Base-by-base conservation (phyloP, 2,329 filamentous ascomycete species). In the Xylariales sp. region DNA sequence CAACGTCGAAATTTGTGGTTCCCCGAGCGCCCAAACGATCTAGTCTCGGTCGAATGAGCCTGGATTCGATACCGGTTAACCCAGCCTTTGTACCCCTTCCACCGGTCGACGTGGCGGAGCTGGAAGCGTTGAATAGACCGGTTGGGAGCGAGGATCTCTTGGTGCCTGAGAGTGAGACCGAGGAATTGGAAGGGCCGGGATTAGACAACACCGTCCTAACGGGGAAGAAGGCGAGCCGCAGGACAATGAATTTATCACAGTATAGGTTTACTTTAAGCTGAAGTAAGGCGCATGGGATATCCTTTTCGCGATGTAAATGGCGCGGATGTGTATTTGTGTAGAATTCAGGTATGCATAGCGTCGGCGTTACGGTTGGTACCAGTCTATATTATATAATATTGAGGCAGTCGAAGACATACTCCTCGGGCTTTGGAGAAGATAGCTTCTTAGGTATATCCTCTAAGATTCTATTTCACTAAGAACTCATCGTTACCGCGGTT, bases 121-220 rank as follows among this genome's bases (percentile, higher is more conserved):
- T 88, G 3, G 84, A 84, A 71, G 83, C 84, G 1, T 75, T 88
- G 49, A 85, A 87, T 71, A 75, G 73, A 60, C 67, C 79, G 10
- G 69, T 78, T 5, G 87, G 87, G 14, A 89, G 87, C 72, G 87
- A 89, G 74, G 87, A 89, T 64, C 81, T 86, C 62, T 83, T 89
- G 68, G 77, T 85, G 14, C 83, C 83, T 32, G 85, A 85, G 74
- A 87, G 85, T 68, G 81, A 83, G 41, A 71, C 75, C 28, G 74
- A 78, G 9, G 77, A 78, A 66, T 45, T 61, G n/a, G 66, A 66
- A 58, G 62, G 55, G 18, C 62, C 69, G 1, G 77, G 78, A 3
- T 69, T 69, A 7, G 75, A 76, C 57, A 73, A 74, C 28, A 39
- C 66, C 28, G 69, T 68, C 3, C 60, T 58, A 8, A 32, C 28